Evolutionary conservation across 2,329 filamentous ascomycete species (phyloP).

Genomic region (Paramyrothecium sp.): DNA sequence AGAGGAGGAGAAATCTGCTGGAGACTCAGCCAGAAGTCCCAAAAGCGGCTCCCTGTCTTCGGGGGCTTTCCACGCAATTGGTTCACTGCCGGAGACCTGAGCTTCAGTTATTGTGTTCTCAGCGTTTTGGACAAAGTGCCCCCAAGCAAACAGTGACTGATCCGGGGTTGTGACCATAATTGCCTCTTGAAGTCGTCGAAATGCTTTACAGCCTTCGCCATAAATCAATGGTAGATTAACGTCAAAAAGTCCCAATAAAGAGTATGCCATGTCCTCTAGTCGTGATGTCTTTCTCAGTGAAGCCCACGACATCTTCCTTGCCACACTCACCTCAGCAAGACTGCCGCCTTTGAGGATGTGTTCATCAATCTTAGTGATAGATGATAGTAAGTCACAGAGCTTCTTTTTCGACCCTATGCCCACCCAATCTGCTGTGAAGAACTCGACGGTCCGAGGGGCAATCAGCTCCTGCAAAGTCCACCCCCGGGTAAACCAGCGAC

Average conservation of each 20-base stretch:
- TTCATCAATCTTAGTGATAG: background rate
- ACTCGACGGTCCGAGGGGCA: background rate
- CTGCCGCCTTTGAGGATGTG: background rate
- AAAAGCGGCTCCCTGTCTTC: background rate
- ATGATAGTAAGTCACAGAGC: background rate
- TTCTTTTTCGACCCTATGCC: background rate
- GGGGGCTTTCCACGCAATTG: background rate
- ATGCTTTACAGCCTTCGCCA: background rate
- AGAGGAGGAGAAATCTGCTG: background rate
- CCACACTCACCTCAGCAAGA: background rate
- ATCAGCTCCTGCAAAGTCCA: background rate
- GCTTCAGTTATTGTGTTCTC: background rate
- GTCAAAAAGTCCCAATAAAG: background rate
- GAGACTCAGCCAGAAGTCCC: background rate
- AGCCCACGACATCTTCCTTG: background rate
- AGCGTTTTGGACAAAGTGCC: background rate
- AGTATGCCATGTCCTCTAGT: background rate
- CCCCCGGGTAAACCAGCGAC: background rate
- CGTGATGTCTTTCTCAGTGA: background rate
- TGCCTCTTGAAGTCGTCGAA: background rate
- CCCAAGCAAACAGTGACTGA: background rate
- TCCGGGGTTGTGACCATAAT: background rate
- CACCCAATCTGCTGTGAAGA: background rate
- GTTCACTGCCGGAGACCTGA: background rate
- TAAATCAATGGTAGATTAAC: background rate